Conservation (phyloP, 139 green algal species). For the Monoraphidium neglectum region DNA sequence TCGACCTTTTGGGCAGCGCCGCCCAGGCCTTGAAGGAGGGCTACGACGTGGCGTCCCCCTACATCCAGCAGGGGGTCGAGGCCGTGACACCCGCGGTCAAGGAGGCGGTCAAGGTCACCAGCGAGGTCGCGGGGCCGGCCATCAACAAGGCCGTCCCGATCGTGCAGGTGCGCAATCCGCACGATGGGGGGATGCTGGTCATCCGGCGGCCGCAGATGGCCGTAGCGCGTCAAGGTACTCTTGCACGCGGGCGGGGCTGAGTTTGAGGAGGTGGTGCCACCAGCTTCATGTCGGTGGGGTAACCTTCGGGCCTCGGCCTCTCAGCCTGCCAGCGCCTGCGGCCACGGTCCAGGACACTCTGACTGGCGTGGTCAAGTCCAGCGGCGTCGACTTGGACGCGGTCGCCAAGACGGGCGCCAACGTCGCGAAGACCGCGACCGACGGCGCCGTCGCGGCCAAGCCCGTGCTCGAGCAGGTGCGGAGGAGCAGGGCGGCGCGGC, state of each 20-base stretch:
- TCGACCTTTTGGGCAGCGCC: slow-evolving; percentile 31
- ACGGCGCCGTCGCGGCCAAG: slow-evolving; percentile 48
- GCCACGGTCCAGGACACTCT: slow-evolving; percentile 30
- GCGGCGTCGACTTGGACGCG: slow-evolving; percentile 39
- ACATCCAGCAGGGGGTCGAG: slow-evolving; percentile 59
- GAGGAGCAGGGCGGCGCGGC: no score
- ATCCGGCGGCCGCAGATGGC: no score
- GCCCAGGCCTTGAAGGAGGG: slow-evolving; percentile 47
- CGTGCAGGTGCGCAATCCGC: no score
- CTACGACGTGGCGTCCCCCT: slow-evolving; percentile 62
- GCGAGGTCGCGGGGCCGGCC: slow-evolving; percentile 3
- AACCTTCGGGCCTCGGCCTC: no score
- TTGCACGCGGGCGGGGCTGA: no score
- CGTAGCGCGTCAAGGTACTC: no score
- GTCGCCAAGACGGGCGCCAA: slow-evolving; percentile 35
- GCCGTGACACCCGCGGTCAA: slow-evolving; percentile 52
- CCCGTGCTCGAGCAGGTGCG: slow-evolving; percentile 37
- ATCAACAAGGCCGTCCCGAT: no score
- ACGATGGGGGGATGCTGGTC: no score
- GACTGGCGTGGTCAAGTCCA: slow-evolving; percentile 29
- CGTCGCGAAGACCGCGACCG: slow-evolving; percentile 33
- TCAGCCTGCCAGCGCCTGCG: no score
- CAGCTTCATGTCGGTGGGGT: no score
- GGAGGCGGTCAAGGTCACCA: slow-evolving; percentile 30
- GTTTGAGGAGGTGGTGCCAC: no score